Evolutionary conservation across 306 rosid genomes (phyloP).

Genomic region (Gastrolobium villosum): DNA sequence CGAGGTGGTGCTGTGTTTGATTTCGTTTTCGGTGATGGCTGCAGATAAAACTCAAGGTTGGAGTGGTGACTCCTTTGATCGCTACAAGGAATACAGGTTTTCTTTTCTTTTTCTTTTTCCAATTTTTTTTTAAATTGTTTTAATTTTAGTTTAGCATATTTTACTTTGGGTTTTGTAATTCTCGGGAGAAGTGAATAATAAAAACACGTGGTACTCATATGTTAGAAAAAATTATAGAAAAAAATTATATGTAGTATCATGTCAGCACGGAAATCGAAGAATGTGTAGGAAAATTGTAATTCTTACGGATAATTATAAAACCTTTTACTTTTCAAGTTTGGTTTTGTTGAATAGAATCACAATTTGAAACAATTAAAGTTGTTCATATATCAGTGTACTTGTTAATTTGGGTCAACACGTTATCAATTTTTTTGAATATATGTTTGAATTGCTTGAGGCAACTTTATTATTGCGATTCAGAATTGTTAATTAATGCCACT

Average conservation of each 20-base stretch:
- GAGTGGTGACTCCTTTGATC: constrained; percentile 98
- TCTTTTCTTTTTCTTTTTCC: neutral
- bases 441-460: neutral
- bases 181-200: no score
- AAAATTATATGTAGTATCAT: no score
- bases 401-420: constrained; percentile 31
- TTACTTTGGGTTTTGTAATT: no score
- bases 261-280: no score
- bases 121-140: neutral
- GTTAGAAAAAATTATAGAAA: no score
- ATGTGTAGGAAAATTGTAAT: no score
- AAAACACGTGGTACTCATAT: no score
- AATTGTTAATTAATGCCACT: constrained; percentile 6
- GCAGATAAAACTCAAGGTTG: constrained; percentile 97
- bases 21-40: constrained; percentile 98
- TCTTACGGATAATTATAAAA: no score
- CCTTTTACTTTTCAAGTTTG: neutral
- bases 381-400: neutral
- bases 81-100: constrained; percentile 97
- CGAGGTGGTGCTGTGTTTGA: constrained; percentile 79
- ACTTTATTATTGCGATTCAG: neutral
- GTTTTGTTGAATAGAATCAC: no score
- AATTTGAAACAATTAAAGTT: neutral
- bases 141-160: neutral
- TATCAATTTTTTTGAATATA: constrained; percentile 15